Evolutionary conservation across 2,329 filamentous ascomycete species (phyloP).

Genomic region (Stagonosporopsis tanaceti): DNA sequence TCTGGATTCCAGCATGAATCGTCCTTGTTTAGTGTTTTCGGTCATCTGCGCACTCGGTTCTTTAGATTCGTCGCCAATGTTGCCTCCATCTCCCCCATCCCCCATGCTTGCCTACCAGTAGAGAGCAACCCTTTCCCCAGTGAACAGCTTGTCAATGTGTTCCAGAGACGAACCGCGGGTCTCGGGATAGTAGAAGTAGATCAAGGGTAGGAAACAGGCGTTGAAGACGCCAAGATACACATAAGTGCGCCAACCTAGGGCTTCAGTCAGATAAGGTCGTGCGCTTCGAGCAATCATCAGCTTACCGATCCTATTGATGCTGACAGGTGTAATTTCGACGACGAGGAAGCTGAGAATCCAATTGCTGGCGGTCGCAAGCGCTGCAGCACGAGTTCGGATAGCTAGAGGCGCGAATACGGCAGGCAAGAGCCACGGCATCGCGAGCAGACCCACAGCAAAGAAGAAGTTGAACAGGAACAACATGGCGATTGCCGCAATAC

Average conservation of each 20-base stretch:
- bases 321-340: conserved; percentile 19
- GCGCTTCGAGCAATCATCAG: not conserved
- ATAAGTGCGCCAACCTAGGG: conserved; percentile 22
- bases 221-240: not conserved
- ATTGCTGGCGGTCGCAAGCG: conserved; percentile 17
- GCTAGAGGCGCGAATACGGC: not conserved
- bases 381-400: conserved; percentile 1
- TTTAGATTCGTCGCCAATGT: not conserved
- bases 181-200: not conserved
- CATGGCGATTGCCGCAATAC: not conserved
- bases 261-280: not conserved
- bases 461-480: not conserved
- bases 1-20: not conserved
- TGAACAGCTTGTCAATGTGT: not conserved
- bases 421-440: not conserved
- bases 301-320: conserved; percentile 22
- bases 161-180: not conserved
- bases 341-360: conserved; percentile 21
- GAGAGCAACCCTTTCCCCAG: not conserved
- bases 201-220: not conserved
- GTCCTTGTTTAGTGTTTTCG: not conserved
- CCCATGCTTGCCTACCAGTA: not conserved
- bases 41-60: not conserved
- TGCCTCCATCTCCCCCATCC: not conserved
- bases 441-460: not conserved